A percentile compares a stretch with the other conserved stretches of the same genome.
phyloP scores from a whole-genome alignment of 2,329 filamentous ascomycete species.

The Pseudogymnoascus sp. region DNA sequence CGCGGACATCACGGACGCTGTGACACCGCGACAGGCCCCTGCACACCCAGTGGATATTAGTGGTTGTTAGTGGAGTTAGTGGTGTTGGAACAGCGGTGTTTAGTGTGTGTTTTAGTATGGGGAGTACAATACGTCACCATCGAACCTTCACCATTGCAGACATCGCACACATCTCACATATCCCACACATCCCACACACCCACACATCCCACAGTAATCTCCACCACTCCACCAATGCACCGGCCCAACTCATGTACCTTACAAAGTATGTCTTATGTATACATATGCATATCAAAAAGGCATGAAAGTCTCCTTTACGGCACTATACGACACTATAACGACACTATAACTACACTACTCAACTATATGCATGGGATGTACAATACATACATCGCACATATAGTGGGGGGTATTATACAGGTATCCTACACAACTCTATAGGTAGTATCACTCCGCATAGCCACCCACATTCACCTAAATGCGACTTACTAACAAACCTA shows the following conservation, averaged over 20 bases:
- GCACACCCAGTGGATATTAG: not conserved
- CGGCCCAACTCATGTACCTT: not conserved
- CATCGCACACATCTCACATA: not conserved
- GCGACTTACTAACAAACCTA: not conserved
- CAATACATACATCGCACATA: not conserved
- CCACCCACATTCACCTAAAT: not conserved
- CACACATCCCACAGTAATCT: constrained; percentile 5
- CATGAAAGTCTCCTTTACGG: not conserved
- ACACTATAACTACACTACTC: not conserved
- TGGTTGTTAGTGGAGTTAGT: not conserved
- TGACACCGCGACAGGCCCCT: not conserved
- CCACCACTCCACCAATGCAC: constrained; percentile 4
- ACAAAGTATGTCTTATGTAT: not conserved
- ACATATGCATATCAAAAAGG: not conserved
- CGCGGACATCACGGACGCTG: not conserved
- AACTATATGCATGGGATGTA: not conserved
- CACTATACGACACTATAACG: no score
- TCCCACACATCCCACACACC: not conserved
- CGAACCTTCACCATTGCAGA: not conserved
- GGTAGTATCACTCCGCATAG: not conserved
- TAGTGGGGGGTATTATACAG: not conserved
- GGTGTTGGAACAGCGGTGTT: not conserved
- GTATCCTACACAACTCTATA: not conserved
- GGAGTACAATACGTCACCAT: constrained; percentile 4
- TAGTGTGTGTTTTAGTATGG: not conserved